Base-by-base conservation (phyloP, 768 basidiomycete species). In the Dictyophora rubrovolvata region DNA sequence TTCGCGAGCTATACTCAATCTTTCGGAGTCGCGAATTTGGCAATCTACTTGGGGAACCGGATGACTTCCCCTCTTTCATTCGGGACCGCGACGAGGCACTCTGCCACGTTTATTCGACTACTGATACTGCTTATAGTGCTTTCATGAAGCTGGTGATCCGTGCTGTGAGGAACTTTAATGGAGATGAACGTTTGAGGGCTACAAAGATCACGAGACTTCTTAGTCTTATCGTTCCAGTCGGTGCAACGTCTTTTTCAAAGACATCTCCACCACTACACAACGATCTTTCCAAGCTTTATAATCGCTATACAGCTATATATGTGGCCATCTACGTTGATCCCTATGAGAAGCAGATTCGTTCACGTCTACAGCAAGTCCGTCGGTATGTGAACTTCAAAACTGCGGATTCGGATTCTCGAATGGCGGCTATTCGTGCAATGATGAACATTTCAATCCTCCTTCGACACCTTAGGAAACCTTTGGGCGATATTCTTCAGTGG, bases 141-240 rank as follows among this genome's bases (percentile, higher is more conserved):
- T 89, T 93, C 66, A 74, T 95, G 49, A 91, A 93, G 68, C 76
- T 96, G 56, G 75, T 93, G 35, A 80, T 85, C n/a, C 80, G 81
- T 49, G 84, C 86, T 0, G 75, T 74, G 1, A 69, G 74, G 12
- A 71, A 73, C 60, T 63, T 71, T 21, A 66, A 67, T 20, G 51
- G 57, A 21, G 68, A 70, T 63, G 67, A 69, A 56, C 70, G 66
- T 60, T 63, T 68, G 37, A 61, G 77, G 14, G 70, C 72, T 8
- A 71, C 74, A 23, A 78, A 75, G 62, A 71, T 78, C 66, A 84
- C 81, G 66, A 87, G 91, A 64, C 71, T 94, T 9, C 70, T 92
- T 47, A 82, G 86, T 8, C 74, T 89, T 21, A 78, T 84, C 6
- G 78, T 85, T 17, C 90, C 93, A 0, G 78, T 91, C 28, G 81